Percentiles rank a stretch among this genome's conserved stretches.
Conservation (phyloP, 345 rosid species). For the Balakata baccata region DNA sequence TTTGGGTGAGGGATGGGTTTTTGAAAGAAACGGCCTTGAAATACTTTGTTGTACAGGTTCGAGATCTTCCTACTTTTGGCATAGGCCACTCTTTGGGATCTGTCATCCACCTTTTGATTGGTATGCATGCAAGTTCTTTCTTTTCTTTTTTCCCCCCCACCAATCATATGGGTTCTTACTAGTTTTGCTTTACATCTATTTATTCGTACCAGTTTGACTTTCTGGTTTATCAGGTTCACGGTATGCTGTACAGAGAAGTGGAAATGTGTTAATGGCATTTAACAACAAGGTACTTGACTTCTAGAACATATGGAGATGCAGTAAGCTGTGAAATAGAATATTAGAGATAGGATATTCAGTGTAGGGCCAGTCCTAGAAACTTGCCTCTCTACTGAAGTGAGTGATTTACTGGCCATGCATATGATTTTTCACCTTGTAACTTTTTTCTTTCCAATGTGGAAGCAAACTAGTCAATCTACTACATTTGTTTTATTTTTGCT, state of each 20-base stretch:
- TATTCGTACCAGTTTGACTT: constrained; percentile 28
- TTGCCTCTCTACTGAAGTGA: background rate
- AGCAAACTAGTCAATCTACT: background rate
- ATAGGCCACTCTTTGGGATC: constrained; percentile 96
- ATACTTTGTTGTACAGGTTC: constrained; percentile 44
- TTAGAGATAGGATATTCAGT: background rate
- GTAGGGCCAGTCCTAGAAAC: background rate
- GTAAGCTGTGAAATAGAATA: background rate
- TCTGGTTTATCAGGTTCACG: constrained; percentile 62
- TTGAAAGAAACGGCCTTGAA: constrained; percentile 4
- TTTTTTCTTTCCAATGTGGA: background rate
- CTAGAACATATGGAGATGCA: constrained; percentile 5
- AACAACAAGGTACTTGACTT: constrained; percentile 76
- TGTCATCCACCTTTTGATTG: constrained; percentile 91
- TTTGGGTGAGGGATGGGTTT: background rate
- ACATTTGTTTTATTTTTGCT: background rate
- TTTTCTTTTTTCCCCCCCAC: background rate
- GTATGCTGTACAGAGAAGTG: constrained; percentile 88
- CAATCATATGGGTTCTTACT: constrained; percentile 4
- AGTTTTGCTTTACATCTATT: constrained; percentile 18
- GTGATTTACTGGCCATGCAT: background rate
- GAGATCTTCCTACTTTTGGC: constrained; percentile 90
- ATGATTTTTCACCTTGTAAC: background rate
- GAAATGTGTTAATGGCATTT: constrained; percentile 83
- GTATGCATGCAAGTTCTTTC: constrained; percentile 34